Evolutionary conservation across 176 grass and related monocot species (phyloP).

Genomic region (Carex parvula): DNA sequence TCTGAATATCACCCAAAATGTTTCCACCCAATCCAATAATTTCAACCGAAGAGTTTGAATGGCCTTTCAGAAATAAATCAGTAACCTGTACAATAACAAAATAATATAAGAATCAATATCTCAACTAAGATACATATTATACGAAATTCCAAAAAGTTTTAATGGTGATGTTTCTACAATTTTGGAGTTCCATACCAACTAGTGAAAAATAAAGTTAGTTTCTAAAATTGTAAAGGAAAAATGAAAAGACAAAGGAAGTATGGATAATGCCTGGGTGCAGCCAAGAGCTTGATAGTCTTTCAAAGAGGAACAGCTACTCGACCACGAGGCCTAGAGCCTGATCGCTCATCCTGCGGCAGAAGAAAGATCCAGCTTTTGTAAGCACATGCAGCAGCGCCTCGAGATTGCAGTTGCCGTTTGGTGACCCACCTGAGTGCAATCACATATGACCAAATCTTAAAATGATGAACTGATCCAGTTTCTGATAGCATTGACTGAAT

Average conservation of each 20-base stretch:
- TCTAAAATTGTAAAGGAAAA: neutral
- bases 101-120: neutral
- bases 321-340: slow-evolving; percentile 81
- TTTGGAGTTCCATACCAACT: neutral
- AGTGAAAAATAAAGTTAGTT: neutral
- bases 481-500: neutral
- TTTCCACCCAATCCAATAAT: slow-evolving; percentile 62
- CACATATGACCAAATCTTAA: neutral
- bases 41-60: slow-evolving; percentile 53
- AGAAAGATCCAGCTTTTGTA: slow-evolving; percentile 81
- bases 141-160: neutral
- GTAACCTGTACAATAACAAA: slow-evolving; percentile 50
- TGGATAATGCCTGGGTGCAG: slow-evolving; percentile 72
- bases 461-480: neutral
- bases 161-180: neutral
- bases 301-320: slow-evolving; percentile 56
- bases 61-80: slow-evolving; percentile 68
- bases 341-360: slow-evolving; percentile 73
- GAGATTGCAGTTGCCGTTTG: slow-evolving; percentile 77
- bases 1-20: slow-evolving; percentile 36
- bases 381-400: slow-evolving; percentile 37
- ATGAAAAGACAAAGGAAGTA: neutral
- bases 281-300: slow-evolving; percentile 83
- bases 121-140: neutral
- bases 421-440: slow-evolving; percentile 51